Percentiles rank a stretch among this genome's conserved stretches.
Evolutionary conservation across 768 basidiomycete species (phyloP).

Genomic region (Brasilioporus rufonigricans): DNA sequence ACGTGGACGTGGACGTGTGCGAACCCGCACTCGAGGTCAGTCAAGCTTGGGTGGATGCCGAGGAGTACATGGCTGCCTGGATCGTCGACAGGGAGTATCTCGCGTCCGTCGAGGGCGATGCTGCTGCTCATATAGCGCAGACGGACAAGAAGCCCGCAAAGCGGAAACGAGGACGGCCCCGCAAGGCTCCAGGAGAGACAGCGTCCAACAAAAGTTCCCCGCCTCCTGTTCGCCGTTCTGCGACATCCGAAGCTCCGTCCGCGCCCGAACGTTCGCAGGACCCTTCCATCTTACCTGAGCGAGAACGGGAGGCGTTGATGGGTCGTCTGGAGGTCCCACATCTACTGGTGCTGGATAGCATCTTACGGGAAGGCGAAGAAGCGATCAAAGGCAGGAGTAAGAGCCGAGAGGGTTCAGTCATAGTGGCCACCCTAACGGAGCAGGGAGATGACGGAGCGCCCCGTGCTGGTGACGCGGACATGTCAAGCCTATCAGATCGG

Average conservation of each 20-base stretch:
- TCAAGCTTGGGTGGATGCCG: conserved; percentile 34
- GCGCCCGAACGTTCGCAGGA: not conserved
- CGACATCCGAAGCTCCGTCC: not conserved
- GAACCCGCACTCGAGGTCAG: conserved; percentile 37
- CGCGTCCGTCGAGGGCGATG: not conserved
- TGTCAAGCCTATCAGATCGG: not conserved
- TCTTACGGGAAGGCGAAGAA: conserved; percentile 34
- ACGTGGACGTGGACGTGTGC: not conserved
- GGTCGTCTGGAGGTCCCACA: conserved; percentile 27
- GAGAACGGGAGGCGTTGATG: conserved; percentile 28
- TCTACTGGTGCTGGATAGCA: conserved; percentile 35
- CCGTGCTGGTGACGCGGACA: not conserved
- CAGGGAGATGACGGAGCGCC: conserved; percentile 4
- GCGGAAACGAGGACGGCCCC: conserved; percentile 13
- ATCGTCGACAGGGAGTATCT: conserved; percentile 16
- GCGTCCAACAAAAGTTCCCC: not conserved
- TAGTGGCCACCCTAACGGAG: not conserved
- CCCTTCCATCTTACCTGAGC: not conserved
- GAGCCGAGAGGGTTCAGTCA: conserved; percentile 11
- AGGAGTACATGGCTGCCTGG: conserved; percentile 32
- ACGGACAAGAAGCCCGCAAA: not conserved
- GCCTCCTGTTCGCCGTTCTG: not conserved
- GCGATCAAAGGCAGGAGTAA: conserved; percentile 3
- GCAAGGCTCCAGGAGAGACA: not conserved
- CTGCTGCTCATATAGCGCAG: not conserved